phyloP scores from a whole-genome alignment of 2,329 filamentous ascomycete species.

The Verticillium klebahnii region DNA sequence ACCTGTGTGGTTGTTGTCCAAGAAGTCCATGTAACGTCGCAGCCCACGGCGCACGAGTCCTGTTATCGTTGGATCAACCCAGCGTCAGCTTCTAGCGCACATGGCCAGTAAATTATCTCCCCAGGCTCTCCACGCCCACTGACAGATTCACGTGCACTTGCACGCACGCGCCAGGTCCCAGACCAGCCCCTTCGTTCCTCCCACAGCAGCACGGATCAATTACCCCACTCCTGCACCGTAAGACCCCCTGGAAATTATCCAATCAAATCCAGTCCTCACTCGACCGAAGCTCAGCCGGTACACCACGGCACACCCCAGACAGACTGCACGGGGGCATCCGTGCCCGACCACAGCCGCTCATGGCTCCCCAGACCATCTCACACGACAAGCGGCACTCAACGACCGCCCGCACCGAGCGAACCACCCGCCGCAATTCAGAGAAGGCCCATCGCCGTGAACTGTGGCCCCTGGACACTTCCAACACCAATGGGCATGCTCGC shows the following conservation, averaged over 20 bases:
- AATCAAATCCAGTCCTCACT: background rate
- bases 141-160: background rate
- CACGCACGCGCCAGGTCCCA: background rate
- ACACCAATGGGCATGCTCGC: constrained; percentile 15
- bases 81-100: background rate
- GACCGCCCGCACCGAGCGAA: background rate
- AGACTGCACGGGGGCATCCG: background rate
- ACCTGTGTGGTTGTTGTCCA: background rate
- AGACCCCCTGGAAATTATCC: background rate
- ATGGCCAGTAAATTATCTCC: background rate
- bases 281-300: background rate
- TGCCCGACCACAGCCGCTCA: background rate
- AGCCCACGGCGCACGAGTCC: background rate
- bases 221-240: background rate
- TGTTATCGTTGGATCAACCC: background rate
- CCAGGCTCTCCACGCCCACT: background rate
- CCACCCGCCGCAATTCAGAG: constrained; percentile 4
- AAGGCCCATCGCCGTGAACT: constrained; percentile 9
- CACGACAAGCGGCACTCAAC: background rate
- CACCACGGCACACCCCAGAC: background rate
- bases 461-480: constrained; percentile 15
- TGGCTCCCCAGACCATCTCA: constrained; percentile 1
- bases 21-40: background rate
- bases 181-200: background rate
- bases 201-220: background rate